phyloP scores from a whole-genome alignment of 768 basidiomycete species.

The Rhizopogon rudus region DNA sequence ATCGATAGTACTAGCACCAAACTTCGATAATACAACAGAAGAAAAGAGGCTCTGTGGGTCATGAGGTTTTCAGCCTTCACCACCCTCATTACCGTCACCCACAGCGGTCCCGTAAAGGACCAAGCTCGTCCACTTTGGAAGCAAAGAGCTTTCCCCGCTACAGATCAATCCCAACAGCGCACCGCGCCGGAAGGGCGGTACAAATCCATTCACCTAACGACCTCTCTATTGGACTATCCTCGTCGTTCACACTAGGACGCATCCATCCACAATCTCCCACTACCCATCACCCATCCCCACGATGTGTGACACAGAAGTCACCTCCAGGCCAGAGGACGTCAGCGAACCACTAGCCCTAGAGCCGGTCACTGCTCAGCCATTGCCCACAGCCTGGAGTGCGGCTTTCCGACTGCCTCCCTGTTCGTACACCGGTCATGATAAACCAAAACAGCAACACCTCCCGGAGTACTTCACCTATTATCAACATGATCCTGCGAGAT shows the following conservation, averaged over 20 bases:
- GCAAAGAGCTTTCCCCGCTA: slow-evolving; percentile 35
- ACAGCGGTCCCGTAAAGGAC: slow-evolving; percentile 12
- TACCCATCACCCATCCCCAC: slow-evolving; percentile 16
- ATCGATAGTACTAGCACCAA: too few species aligned
- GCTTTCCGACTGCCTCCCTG: slow-evolving; percentile 25
- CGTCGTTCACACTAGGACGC: slow-evolving; percentile 25
- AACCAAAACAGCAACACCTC: slow-evolving; percentile 11
- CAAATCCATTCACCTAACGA: slow-evolving; percentile 28
- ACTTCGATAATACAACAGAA: not conserved
- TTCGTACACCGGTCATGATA: slow-evolving; percentile 26
- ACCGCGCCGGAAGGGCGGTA: slow-evolving; percentile 20
- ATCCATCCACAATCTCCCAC: slow-evolving; percentile 15
- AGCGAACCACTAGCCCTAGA: not conserved
- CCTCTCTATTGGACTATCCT: slow-evolving; percentile 28
- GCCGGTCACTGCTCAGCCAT: not conserved
- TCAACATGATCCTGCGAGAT: slow-evolving; percentile 1
- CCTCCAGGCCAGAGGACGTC: not conserved
- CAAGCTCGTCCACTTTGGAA: slow-evolving; percentile 36
- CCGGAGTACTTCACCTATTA: slow-evolving; percentile 8
- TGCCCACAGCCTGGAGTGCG: slow-evolving; percentile 29
- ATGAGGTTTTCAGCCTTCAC: slow-evolving; percentile 25
- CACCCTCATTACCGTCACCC: slow-evolving; percentile 17
- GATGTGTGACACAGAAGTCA: slow-evolving; percentile 3
- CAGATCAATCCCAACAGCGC: slow-evolving; percentile 16
- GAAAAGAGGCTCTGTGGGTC: slow-evolving; percentile 17